Evolutionary conservation across 768 basidiomycete species (phyloP), one percentile per base, ranked within the genome.

Genomic region (Pulveroboletus sp.): DNA sequence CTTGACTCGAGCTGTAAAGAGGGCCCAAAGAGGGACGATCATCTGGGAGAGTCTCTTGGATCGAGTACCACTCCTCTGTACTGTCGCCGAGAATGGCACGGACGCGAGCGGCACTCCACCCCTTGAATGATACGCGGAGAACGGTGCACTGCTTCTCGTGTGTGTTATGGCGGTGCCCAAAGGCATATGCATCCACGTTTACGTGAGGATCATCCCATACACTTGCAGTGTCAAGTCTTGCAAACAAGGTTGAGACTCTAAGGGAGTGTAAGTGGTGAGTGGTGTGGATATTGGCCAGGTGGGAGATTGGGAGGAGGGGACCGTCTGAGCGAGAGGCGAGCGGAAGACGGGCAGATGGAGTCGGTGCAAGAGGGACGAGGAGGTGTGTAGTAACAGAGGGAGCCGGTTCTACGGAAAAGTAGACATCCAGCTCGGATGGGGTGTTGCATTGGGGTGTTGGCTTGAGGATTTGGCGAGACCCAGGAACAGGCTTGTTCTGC

Each of bases 321-420:
- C 39, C 38, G 8, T 47, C 51, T 4, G 47, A 12, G 19, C 56
- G 52, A 11, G 60, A 61, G 41, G 69, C 69, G 43, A 90, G 72
- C 4, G 87, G 88, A 10, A 80, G 64, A n/a, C 83, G 82, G 5
- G 75, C 63, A 0, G 82, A 80, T 8, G 88, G 84, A 2, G 85
- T 85, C 1, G 90, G 88, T 0, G 84, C 84, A 50, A 92, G 78
- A 44, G 90, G 88, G 25, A 92, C 76, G 41, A 87, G 76, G 42
- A 92, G 80, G 55, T 74, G 75, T 9, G 89, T 88, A 11, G 78
- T 82, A 5, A 84, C 79, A 5, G 64, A 57, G 51, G 24, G 75
- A 47, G 31, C 63, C 54, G 42, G 58, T 39, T 17, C 66, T 3
- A 59, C 53, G 21, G 75, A 63, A 65, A 91, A 90, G 67, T 88